Evolutionary conservation across 2,329 filamentous ascomycete genomes (phyloP), one percentile per base, ranked within the genome.

Genomic region (Xylaria sp.): DNA sequence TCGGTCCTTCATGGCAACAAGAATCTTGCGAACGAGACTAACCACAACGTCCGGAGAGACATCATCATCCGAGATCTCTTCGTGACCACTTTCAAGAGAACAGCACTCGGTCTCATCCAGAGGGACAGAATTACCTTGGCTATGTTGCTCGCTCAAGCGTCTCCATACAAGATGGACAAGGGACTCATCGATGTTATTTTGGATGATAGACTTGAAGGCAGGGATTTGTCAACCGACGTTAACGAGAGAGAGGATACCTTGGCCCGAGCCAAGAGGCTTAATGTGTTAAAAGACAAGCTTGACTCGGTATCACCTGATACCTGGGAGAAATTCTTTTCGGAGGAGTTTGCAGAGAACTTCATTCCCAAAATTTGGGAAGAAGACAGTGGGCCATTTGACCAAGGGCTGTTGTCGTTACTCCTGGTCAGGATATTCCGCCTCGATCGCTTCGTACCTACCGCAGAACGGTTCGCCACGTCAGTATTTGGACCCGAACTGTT

Each of bases 121-220:
- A 97, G 93, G 75, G 95, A 99, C 73, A 89, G 92, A 47, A 90
- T 99, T 68, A 97, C 94, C 0, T 85, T 99, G 48, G 96, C 93
- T 29, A 94, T 99, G 85, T 87, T 99, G 53, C 87, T 99, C 44
- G 93, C 93, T 6, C 95, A 98, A 77, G 95, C 94, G 4, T 91
- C 94, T n/a, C 95, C 95, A 0, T 97, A 94, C 80, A 87, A 91
- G 70, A 97, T 98, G 90, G 92, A 99, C 75, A 95, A 93, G 81
- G 83, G 84, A 11, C 82, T 97, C 63, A 90, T 99, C 67, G 96
- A 99, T 71, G 83, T 87, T 31, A 89, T 99, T 41, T 84, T 99
- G 3, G 93, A 97, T 72, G 85, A 89, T 51, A 86, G 86, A 52
- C 79, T 96, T 35, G 84, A 89, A 65, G 92, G 91, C 60, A 85